These are phyloP conservation scores for Yamadazyma taylorii DNA, from an alignment of 1,139 yeast species.

Conservation along the genomic window DNA sequence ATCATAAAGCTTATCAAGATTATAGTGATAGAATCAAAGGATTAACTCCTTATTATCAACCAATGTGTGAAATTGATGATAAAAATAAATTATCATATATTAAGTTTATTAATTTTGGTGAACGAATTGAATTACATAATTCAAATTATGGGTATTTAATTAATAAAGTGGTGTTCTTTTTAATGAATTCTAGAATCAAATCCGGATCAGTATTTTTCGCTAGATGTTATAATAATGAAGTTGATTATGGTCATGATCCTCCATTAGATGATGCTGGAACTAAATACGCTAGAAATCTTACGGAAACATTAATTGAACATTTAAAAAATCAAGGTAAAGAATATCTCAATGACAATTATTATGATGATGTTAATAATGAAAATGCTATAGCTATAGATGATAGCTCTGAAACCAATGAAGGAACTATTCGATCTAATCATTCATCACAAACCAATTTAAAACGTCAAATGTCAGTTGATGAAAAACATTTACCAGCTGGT, in stretches of 20 bases:
- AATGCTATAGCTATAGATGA: neutral
- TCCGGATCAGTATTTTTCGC: slow-evolving; percentile 88
- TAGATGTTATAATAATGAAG: slow-evolving; percentile 66
- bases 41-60: slow-evolving; percentile 52
- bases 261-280: slow-evolving; percentile 62
- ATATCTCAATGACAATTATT: slow-evolving; percentile 20
- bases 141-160: slow-evolving; percentile 85
- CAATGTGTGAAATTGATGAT: slow-evolving; percentile 44
- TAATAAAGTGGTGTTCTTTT: slow-evolving; percentile 83
- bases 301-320: slow-evolving; percentile 37
- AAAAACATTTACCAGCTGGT: slow-evolving; percentile 47
- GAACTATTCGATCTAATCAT: slow-evolving; percentile 8
- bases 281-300: slow-evolving; percentile 48
- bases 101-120: slow-evolving; percentile 89
- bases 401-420: neutral
- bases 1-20: slow-evolving; percentile 60
- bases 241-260: slow-evolving; percentile 60
- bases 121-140: slow-evolving; percentile 74
- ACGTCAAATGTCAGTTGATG: slow-evolving; percentile 24
- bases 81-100: slow-evolving; percentile 64
- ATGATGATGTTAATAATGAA: neutral
- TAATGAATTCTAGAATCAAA: slow-evolving; percentile 84
- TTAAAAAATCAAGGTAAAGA: slow-evolving; percentile 32
- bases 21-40: slow-evolving; percentile 53
- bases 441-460: slow-evolving; percentile 13